Base-by-base conservation (phyloP, 2,329 filamentous ascomycete genomes). In the Colletotrichum navitas region DNA sequence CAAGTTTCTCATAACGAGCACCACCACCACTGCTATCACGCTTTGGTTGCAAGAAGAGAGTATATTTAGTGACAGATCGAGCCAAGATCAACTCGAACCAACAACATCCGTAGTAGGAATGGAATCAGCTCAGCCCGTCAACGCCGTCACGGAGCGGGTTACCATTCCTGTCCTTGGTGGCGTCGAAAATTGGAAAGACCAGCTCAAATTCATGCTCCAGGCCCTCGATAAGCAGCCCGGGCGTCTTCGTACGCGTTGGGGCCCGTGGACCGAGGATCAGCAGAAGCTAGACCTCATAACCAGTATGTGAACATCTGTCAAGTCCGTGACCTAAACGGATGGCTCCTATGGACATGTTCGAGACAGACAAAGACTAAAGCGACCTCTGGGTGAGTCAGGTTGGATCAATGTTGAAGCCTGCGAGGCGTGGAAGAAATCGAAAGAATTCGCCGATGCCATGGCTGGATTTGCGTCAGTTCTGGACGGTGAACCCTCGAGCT, bases 221-320 rank as follows among this genome's bases (percentile, higher is more conserved):
- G 72, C 74, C 11, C 73, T 79, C 54, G 76, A 76, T 61, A 73
- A 56, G 34, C 77, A 77, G 63, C 75, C 76, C 11, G 77, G 78
- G 3, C 74, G 76, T 45, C 74, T 79, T 61, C 76, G 76, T 16
- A 78, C 77, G 39, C 72, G 77, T 72, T 78, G 77, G 78, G 78
- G 77, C 7, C 76, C 75, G 10, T 73, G 76, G 62, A 74, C 63
- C 63, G 77, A 79, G 65, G 73, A 78, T 58, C 74, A 73, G 49
- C 73, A 76, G 60, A 77, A 70, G 56, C 68, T 79, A 18, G 78
- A 79, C 45, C 73, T 79, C 49, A 62, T 77, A 29, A 76, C 76
- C 39, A 75, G 77, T 77, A 66, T 62, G 68, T 71, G 45, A 21
- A 65, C 41, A 0, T 34, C 21, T n/a, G 10, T 24, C 34, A 29